phyloP scores from a whole-genome alignment of 2,329 filamentous ascomycete genomes.

The Ascochyta fabae region DNA sequence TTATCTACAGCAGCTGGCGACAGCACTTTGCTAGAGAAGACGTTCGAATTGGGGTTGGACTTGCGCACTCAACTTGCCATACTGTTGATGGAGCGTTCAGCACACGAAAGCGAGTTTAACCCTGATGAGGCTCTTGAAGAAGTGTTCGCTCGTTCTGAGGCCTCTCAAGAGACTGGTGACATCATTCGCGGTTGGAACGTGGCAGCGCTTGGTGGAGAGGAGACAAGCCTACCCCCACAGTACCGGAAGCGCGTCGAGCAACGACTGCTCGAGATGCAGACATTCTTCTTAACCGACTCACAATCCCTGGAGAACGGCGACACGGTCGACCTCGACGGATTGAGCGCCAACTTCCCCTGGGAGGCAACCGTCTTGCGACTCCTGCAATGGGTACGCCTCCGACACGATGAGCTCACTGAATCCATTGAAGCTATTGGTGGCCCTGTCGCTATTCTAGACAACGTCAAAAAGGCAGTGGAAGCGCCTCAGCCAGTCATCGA shows the following conservation, averaged over 20 bases:
- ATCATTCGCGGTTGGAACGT: constrained; percentile 46
- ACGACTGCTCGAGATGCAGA: constrained; percentile 49
- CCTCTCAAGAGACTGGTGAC: constrained; percentile 17
- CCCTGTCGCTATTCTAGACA: constrained; percentile 46
- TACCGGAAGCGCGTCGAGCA: constrained; percentile 46
- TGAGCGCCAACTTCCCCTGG: constrained; percentile 60
- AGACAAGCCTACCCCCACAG: constrained; percentile 44
- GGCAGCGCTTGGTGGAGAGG: constrained; percentile 46
- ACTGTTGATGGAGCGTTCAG: constrained; percentile 46
- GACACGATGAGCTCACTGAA: constrained; percentile 54
- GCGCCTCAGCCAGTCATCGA: constrained; percentile 15
- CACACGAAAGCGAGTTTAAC: constrained; percentile 45
- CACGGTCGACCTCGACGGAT: constrained; percentile 50
- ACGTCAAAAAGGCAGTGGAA: constrained; percentile 35
- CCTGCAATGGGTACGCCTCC: constrained; percentile 55
- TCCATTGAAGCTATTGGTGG: constrained; percentile 54
- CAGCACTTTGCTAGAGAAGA: constrained; percentile 52
- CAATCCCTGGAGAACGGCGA: constrained; percentile 38
- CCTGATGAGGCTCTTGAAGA: constrained; percentile 49
- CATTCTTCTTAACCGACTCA: constrained; percentile 42
- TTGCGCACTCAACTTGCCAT: constrained; percentile 64
- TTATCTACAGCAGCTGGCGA: constrained; percentile 37
- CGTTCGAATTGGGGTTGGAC: constrained; percentile 59
- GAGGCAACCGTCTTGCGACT: constrained; percentile 53
- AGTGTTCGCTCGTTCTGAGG: constrained; percentile 50